These are phyloP conservation scores for Saccharomyces hybrid DNA, from an alignment of 1,139 yeast genomes.

Conservation along the genomic window DNA sequence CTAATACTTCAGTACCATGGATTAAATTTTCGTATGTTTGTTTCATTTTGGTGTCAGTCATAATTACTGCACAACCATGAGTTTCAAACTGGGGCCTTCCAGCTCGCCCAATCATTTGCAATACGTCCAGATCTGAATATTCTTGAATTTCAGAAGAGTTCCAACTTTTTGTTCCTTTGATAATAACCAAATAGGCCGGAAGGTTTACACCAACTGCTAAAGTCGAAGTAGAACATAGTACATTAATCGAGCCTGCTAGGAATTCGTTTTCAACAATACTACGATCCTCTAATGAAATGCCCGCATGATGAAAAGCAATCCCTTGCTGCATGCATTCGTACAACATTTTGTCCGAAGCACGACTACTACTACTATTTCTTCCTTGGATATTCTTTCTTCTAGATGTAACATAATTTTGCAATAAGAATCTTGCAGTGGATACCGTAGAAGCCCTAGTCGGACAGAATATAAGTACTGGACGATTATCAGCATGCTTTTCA, in stretches of 20 bases:
- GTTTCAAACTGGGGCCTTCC: conserved; percentile 52
- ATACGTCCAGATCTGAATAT: conserved; percentile 41
- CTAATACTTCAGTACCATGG: conserved; percentile 41
- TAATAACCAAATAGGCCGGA: conserved; percentile 89
- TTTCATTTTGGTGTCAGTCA: conserved; percentile 39
- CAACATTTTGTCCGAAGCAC: conserved; percentile 10
- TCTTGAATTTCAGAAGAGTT: conserved; percentile 30
- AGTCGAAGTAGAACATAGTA: conserved; percentile 52
- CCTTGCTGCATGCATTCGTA: conserved; percentile 31
- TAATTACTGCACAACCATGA: conserved; percentile 46
- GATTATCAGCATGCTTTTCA: conserved; percentile 33
- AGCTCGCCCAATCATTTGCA: conserved; percentile 51
- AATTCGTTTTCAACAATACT: conserved; percentile 40
- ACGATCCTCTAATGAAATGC: conserved; percentile 42
- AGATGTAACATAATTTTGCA: conserved; percentile 12
- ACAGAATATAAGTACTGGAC: conserved; percentile 46
- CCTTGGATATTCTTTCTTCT: background rate
- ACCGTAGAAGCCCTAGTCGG: conserved; percentile 45
- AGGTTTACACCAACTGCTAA: conserved; percentile 91
- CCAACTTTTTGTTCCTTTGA: conserved; percentile 70
- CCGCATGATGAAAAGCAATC: conserved; percentile 54
- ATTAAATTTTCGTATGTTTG: conserved; percentile 37
- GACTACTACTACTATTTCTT: conserved; percentile 7
- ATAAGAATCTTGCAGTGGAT: conserved; percentile 40
- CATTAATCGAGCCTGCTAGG: conserved; percentile 36